Conservation (phyloP, 2,329 filamentous ascomycete genomes). For the Cladosporium sp. region DNA sequence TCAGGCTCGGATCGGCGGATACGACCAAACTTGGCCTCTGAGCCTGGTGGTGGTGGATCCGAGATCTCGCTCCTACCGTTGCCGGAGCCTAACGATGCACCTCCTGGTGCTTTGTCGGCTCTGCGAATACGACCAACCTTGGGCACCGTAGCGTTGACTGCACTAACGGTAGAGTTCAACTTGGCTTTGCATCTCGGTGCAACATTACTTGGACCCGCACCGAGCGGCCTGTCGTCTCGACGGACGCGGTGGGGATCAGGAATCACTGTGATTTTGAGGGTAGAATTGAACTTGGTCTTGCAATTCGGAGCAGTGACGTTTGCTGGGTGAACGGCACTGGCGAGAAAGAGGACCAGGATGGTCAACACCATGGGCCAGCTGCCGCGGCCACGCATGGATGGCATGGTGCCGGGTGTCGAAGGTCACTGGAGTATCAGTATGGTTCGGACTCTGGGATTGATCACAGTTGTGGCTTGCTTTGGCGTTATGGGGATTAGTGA, state of each 20-base stretch:
- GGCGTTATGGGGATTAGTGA: not conserved
- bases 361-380: not conserved
- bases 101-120: not conserved
- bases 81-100: too few species aligned
- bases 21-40: too few species aligned
- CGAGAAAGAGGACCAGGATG: not conserved
- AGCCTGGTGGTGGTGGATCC: too few species aligned
- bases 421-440: not conserved
- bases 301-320: not conserved
- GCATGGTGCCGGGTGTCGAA: not conserved
- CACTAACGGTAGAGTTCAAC: not conserved
- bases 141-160: not conserved
- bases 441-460: not conserved
- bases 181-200: not conserved
- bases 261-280: not conserved
- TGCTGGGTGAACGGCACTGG: not conserved
- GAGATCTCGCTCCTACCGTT: too few species aligned
- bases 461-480: too few species aligned
- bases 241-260: not conserved
- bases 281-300: not conserved
- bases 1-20: not conserved
- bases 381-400: too few species aligned
- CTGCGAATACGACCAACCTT: not conserved
- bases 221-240: not conserved
- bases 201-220: not conserved